A percentile compares a stretch with the other conserved stretches of the same genome.
phyloP scores from a whole-genome alignment of 768 basidiomycete species.

The Boletus reticulatus region DNA sequence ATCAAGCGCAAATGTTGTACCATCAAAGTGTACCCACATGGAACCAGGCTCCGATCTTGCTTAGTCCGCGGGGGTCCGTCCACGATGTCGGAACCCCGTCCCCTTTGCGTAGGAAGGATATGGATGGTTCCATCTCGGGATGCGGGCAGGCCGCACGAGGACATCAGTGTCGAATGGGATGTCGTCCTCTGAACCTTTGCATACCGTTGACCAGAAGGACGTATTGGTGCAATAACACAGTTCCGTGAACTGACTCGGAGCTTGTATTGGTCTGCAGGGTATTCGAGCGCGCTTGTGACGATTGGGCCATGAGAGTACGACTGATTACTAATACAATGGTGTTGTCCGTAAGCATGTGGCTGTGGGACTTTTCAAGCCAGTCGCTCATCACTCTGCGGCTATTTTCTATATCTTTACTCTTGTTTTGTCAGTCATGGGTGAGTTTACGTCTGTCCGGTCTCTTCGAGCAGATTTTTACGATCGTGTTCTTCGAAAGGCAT shows the following conservation, averaged over 20 bases:
- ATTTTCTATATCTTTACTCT: conserved; percentile 5
- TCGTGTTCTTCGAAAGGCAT: conserved; percentile 41
- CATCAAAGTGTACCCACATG: not conserved
- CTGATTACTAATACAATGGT: too few species aligned
- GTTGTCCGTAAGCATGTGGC: conserved; percentile 9
- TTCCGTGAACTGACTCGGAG: not conserved
- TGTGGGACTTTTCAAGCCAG: conserved; percentile 2
- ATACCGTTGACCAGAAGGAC: not conserved
- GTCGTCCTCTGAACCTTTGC: not conserved
- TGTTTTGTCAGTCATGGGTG: conserved; percentile 22
- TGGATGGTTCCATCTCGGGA: not conserved
- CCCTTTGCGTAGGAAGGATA: not conserved
- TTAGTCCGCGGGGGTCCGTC: not conserved
- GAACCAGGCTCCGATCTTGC: not conserved
- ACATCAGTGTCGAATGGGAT: not conserved
- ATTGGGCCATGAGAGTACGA: not conserved
- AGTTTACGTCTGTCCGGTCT: not conserved
- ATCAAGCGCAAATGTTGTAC: not conserved
- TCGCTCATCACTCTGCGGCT: not conserved
- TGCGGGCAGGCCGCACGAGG: not conserved
- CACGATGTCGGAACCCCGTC: not conserved
- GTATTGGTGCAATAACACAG: not conserved
- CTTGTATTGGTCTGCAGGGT: not conserved
- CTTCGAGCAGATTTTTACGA: not conserved
- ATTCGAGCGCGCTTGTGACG: not conserved